Evolutionary conservation across 2,329 filamentous ascomycete genomes (phyloP).

Genomic region (Fusarium acutatum): DNA sequence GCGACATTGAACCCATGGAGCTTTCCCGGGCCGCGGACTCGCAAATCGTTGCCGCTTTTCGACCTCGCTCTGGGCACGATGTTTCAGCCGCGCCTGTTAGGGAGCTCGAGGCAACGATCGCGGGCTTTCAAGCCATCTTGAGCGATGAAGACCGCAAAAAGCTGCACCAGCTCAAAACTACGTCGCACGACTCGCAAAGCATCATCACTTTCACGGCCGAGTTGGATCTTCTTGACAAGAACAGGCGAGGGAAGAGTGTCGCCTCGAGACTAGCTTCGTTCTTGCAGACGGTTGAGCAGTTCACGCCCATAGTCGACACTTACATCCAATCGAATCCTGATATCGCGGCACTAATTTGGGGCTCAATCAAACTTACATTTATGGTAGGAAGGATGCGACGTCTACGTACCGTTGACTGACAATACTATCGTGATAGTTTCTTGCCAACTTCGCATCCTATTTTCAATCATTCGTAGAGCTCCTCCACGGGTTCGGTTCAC

Average conservation of each 20-base stretch:
- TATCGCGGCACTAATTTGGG: constrained; percentile 12
- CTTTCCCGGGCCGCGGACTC: not conserved
- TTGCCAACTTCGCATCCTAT: constrained; percentile 30
- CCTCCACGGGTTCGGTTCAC: constrained; percentile 1
- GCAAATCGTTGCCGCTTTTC: not conserved
- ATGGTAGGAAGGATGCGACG: too few species aligned
- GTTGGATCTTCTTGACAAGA: constrained; percentile 2
- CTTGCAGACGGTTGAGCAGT: constrained; percentile 23
- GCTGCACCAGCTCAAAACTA: not conserved
- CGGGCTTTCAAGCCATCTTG: constrained; percentile 10
- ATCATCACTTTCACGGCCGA: constrained; percentile 24
- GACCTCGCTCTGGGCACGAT: fast-evolving
- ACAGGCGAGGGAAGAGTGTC: constrained; percentile 16
- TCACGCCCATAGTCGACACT: constrained; percentile 14
- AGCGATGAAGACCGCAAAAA: constrained; percentile 14
- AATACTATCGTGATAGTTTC: too few species aligned
- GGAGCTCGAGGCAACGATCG: not conserved
- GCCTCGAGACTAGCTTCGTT: constrained; percentile 13
- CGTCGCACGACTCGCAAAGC: constrained; percentile 12
- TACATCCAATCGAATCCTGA: constrained; percentile 15
- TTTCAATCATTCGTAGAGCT: constrained; percentile 29
- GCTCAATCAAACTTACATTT: not conserved
- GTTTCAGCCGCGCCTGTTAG: not conserved
- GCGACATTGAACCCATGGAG: not conserved
- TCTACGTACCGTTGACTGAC: too few species aligned